Evolutionary conservation across 1,284 basidiomycete species (phyloP).

Genomic region (Leucocoprinus gongylophorus): DNA sequence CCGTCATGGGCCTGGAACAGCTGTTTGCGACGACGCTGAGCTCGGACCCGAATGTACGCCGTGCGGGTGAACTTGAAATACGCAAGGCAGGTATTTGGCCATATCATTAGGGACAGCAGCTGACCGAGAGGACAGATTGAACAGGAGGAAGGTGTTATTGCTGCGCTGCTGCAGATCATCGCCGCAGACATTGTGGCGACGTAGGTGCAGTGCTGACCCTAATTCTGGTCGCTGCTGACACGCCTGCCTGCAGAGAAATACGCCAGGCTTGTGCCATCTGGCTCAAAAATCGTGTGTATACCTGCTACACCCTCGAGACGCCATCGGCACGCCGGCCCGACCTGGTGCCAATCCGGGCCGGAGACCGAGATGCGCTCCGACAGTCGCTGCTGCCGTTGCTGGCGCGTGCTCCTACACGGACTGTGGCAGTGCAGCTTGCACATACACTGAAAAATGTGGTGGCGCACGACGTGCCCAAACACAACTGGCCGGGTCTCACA

Average conservation of each 20-base stretch:
- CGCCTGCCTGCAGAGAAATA: slow-evolving; percentile 44
- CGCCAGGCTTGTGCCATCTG: slow-evolving; percentile 78
- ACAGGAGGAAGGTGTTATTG: slow-evolving; percentile 70
- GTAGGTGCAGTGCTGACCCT: slow-evolving; percentile 36
- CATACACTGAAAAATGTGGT: slow-evolving; percentile 66
- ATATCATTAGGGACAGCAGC: background rate
- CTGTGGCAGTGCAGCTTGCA: slow-evolving; percentile 68
- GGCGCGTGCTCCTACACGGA: slow-evolving; percentile 55
- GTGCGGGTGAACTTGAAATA: slow-evolving; percentile 75
- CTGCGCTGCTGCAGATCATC: slow-evolving; percentile 76
- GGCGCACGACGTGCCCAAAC: slow-evolving; percentile 61
- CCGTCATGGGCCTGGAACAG: slow-evolving; percentile 66
- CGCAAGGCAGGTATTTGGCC: slow-evolving; percentile 51
- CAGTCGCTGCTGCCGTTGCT: slow-evolving; percentile 61
- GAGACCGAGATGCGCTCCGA: slow-evolving; percentile 67
- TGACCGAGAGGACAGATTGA: slow-evolving; percentile 45
- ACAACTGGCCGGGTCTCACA: slow-evolving; percentile 62
- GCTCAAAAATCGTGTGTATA: slow-evolving; percentile 78
- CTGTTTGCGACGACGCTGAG: slow-evolving; percentile 75
- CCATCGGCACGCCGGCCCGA: slow-evolving; percentile 41
- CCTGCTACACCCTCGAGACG: slow-evolving; percentile 48
- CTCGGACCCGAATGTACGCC: slow-evolving; percentile 80
- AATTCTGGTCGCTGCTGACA: too few relatives aligned
- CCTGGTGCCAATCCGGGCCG: slow-evolving; percentile 49
- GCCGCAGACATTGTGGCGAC: slow-evolving; percentile 66